Conservation (phyloP, 1,139 yeast species). For the Suhomyces bribrorum region DNA sequence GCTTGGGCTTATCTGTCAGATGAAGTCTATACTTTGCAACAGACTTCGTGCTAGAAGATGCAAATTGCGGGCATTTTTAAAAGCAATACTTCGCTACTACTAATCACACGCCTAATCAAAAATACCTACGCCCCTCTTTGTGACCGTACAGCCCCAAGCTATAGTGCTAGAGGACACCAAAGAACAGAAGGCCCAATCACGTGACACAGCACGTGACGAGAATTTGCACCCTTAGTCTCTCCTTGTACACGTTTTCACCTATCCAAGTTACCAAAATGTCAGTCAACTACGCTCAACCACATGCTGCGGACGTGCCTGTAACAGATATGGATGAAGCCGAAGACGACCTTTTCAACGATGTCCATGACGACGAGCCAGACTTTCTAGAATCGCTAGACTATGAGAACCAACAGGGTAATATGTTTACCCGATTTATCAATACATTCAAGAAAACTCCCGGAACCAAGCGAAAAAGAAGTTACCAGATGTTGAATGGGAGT, state of each 20-base stretch:
- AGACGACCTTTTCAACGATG: constrained; percentile 40
- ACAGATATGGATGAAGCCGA: constrained; percentile 57
- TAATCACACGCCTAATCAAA: no score
- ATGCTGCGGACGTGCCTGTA: constrained; percentile 56
- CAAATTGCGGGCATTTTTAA: no score
- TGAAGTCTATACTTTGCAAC: no score
- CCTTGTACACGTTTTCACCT: background rate
- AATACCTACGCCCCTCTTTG: no score
- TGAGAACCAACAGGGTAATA: constrained; percentile 15
- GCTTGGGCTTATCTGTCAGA: no score
- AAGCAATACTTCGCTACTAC: no score
- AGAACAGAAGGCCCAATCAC: no score
- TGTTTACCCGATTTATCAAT: background rate
- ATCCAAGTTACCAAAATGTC: constrained; percentile 12
- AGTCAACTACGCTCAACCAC: constrained; percentile 23
- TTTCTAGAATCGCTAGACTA: constrained; percentile 26
- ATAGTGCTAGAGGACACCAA: no score
- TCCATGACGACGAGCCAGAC: constrained; percentile 17
- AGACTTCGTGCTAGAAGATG: no score
- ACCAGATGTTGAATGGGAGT: constrained; percentile 13
- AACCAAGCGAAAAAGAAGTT: background rate
- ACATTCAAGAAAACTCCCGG: background rate
- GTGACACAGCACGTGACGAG: no score
- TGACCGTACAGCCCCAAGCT: no score
- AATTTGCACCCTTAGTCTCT: background rate